Evolutionary conservation across 2,329 filamentous ascomycete species (phyloP), one percentile per base, ranked within the genome.

Genomic region (Seiridium unicorne): DNA sequence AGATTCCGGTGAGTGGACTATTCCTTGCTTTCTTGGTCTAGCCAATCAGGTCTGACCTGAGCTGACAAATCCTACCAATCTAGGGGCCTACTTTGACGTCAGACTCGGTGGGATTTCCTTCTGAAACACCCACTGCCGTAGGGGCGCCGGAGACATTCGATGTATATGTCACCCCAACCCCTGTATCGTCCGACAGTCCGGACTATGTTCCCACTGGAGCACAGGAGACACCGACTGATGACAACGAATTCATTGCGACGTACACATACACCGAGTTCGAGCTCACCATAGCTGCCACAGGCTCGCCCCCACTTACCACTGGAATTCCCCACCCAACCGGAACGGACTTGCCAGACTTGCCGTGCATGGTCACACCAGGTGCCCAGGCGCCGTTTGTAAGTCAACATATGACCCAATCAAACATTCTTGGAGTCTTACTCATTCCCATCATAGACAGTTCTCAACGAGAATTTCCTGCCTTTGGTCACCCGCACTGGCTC

Each of bases 261-360:
- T 53, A 53, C 49, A 53, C 49, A 53, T 53, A 53, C 31, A 53
- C 18, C 32, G 49, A 53, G 26, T 53, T 53, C 49, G 11, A 32
- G 32, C 5, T 53, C 26, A 53, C 31, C 31, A 5, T 53, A 31
- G 32, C 8, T 36, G 18, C 49, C 49, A 53, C 49, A 32, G 49
- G 49, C 10, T 53, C n/a, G 9, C 49, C 49, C 10, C 49, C 49
- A 53, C n/a, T 36, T n/a, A 35, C 49, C 9, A 53, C 5, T 53
- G 49, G 49, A 9, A 35, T 53, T n/a, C 49, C 49, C 35, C 49
- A 35, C 8, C 49, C 49, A 53, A 32, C 49, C 49, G 49, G 49
- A 32, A 53, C 49, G 49, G 49, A 53, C n/a, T 34, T 53, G 18
- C 49, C 49, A 53, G 49, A 34, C 5, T 32, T 53, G 9, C 49